A percentile compares a stretch with the other conserved stretches of the same genome.
Evolutionary conservation across 768 basidiomycete species (phyloP).

Genomic region (Favolaschia claudopus): DNA sequence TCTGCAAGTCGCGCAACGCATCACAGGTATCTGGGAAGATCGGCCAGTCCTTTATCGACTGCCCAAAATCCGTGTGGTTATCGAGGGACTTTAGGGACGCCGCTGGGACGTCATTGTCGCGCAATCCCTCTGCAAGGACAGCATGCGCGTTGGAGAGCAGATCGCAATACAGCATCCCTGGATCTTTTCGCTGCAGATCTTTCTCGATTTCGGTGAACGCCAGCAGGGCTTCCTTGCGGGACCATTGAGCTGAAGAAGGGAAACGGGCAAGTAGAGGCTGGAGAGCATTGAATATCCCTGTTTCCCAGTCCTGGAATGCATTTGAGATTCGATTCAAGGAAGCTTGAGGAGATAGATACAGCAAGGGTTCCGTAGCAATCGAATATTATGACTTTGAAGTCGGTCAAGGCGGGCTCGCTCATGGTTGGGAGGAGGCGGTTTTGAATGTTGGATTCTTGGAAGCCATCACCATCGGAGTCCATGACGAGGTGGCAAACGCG

Average conservation of each 20-base stretch:
- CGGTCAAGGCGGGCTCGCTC: slow-evolving; percentile 36
- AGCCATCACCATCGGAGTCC: too few species aligned
- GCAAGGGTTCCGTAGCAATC: slow-evolving; percentile 82
- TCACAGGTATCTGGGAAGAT: slow-evolving; percentile 71
- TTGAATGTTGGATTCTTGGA: too few species aligned
- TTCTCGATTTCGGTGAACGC: slow-evolving; percentile 62
- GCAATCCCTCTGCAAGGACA: slow-evolving; percentile 45
- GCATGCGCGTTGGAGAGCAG: slow-evolving; percentile 61
- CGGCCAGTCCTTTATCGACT: slow-evolving; percentile 67
- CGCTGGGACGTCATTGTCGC: slow-evolving; percentile 31
- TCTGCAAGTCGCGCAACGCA: slow-evolving; percentile 66
- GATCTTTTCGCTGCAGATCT: slow-evolving; percentile 65
- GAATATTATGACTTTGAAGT: slow-evolving; percentile 66
- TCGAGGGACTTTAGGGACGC: slow-evolving; percentile 22
- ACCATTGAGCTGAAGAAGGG: slow-evolving; percentile 49
- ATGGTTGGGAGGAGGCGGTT: too few species aligned
- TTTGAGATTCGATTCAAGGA: neutral
- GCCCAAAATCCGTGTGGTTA: slow-evolving; percentile 59
- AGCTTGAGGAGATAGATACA: slow-evolving; percentile 38
- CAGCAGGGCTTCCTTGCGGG: slow-evolving; percentile 57
- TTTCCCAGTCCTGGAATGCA: slow-evolving; percentile 71
- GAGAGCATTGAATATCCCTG: slow-evolving; percentile 64
- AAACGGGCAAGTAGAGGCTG: slow-evolving; percentile 57
- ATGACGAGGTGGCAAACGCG: too few species aligned
- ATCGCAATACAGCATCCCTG: slow-evolving; percentile 65